Conservation (phyloP, 768 basidiomycete genomes). For the Coprinopsis cinerea region DNA sequence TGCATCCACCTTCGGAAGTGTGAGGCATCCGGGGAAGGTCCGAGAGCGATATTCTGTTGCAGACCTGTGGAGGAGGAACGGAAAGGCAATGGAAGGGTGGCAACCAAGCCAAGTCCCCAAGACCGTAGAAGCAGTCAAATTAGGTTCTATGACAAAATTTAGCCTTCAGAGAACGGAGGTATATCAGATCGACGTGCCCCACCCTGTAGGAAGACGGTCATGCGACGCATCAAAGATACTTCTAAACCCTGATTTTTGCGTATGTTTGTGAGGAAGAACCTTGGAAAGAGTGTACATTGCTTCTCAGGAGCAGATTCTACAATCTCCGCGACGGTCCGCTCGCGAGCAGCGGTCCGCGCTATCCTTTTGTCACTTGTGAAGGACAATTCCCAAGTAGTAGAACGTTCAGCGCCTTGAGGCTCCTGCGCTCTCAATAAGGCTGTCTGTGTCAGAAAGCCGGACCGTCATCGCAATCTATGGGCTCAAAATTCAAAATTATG, state of each 20-base stretch:
- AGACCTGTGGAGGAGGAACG: neutral
- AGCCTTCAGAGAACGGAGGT: neutral
- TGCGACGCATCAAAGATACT: neutral
- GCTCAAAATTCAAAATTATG: too few relatives aligned
- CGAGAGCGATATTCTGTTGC: neutral
- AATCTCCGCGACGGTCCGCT: neutral
- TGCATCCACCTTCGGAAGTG: too few relatives aligned
- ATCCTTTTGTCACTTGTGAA: too few relatives aligned
- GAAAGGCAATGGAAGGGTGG: neutral
- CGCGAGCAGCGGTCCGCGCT: too few relatives aligned
- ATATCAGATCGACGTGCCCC: neutral
- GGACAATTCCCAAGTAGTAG: too few relatives aligned
- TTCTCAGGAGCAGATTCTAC: neutral
- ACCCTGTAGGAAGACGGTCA: neutral
- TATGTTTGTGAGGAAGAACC: neutral
- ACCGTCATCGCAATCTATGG: too few relatives aligned
- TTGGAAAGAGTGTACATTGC: neutral
- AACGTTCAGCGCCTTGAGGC: too few relatives aligned
- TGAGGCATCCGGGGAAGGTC: too few relatives aligned
- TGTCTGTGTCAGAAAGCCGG: too few relatives aligned
- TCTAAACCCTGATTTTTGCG: neutral
- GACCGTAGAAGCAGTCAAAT: neutral
- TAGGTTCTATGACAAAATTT: neutral
- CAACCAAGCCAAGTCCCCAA: neutral
- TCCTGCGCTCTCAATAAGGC: too few relatives aligned